Evolutionary conservation across 495 filamentous ascomycete species (phyloP), one percentile per base, ranked within the genome.

Genomic region (Apiosordaria backusii): DNA sequence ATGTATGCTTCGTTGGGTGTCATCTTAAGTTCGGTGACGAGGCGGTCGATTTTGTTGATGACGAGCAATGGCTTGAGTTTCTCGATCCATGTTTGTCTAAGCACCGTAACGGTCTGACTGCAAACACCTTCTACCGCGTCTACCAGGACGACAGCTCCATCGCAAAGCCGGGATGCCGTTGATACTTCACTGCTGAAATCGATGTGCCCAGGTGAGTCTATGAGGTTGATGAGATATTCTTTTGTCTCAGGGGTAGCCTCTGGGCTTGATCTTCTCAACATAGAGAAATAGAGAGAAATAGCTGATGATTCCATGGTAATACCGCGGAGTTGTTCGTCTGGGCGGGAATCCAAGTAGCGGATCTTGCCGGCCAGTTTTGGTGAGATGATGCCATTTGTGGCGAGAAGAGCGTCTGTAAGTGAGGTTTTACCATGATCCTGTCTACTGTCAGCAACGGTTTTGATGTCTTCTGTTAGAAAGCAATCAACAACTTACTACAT

Each of bases 241-340:
- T 91, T 90, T 16, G 87, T 82, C 62, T 86, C 83, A 1, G 91
- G 91, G 23, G 83, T 71, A 10, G 86, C 86, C 4, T 95, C 90
- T 15, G 89, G 87, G 10, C 84, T 78, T 50, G 86, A 76, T 62
- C 90, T 85, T 68, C 84, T 74, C 59, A 93, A 80, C 84, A 99
- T 91, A 25, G 92, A 93, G 79, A 99, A 98, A 81, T 91, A 95
- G 59, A 99, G 81, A 4, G 96, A 98, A 66, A 99, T 99, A 63
- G 95, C 95, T 18, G 93, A 97, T 0, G 96, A 98, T 77, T 99
- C 95, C 95, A 99, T 99, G 13, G 95, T 99, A 71, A 99, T 99
- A 35, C 95, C 96, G 55, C 95, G 90, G 9, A 92, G 85, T 80
- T 99, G 95, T 78, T 99, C 95, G 80, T 99, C 95, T 16, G 96